A percentile compares a stretch with the other conserved stretches of the same genome.
These are phyloP conservation scores for Aurifilum marmelostoma DNA, from an alignment of 2,329 filamentous ascomycete species.

Conservation along the genomic window DNA sequence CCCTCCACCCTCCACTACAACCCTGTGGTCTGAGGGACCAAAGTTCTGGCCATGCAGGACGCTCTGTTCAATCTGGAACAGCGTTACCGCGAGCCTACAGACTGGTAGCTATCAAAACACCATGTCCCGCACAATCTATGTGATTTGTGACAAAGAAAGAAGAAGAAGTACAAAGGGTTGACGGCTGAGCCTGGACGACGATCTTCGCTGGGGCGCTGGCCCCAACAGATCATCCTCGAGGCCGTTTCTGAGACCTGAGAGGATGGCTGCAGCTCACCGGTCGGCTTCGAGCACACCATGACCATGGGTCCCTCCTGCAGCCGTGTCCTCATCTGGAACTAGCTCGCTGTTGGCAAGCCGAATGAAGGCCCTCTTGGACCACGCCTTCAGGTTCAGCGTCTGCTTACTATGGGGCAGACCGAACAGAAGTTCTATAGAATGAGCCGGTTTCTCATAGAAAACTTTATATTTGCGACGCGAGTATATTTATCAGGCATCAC, in stretches of 20 bases:
- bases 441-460: too few relatives aligned
- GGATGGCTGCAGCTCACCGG: slow-evolving; percentile 25
- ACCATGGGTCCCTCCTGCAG: slow-evolving; percentile 10
- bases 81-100: slow-evolving; percentile 17
- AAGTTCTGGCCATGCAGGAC: slow-evolving; percentile 5
- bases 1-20: not conserved
- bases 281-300: slow-evolving; percentile 25
- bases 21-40: slow-evolving; percentile 1
- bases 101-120: slow-evolving; percentile 17
- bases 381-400: slow-evolving; percentile 20
- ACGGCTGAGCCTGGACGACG: not conserved
- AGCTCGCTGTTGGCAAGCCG: slow-evolving; percentile 14
- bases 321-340: slow-evolving; percentile 8
- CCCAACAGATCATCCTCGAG: slow-evolving; percentile 15
- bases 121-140: slow-evolving; percentile 8
- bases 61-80: slow-evolving; percentile 15
- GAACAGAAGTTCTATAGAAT: too few relatives aligned
- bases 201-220: slow-evolving; percentile 15
- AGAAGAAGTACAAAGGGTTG: too few relatives aligned
- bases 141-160: slow-evolving; percentile 8
- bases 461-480: too few relatives aligned
- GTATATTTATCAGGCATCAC: not conserved
- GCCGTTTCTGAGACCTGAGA: slow-evolving; percentile 20
- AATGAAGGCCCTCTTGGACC: slow-evolving; percentile 13
- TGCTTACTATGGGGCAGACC: not conserved